Percentiles rank a stretch among this genome's conserved stretches.
phyloP scores from a whole-genome alignment of 2,329 filamentous ascomycete genomes.

The Botrytis tulipae region DNA sequence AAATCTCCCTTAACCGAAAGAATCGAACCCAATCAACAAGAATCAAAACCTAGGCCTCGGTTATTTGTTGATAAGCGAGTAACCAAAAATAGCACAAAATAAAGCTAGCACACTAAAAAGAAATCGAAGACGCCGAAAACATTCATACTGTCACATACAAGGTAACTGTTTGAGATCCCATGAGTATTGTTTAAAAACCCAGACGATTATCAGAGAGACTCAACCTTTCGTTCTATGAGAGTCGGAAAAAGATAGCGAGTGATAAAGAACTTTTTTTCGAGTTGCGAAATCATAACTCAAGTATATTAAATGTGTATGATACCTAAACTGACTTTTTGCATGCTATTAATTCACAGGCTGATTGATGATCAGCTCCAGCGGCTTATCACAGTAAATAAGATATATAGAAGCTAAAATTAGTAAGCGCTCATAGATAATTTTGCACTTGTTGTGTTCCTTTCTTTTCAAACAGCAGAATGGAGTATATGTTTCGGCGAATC shows the following conservation, averaged over 20 bases:
- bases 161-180: fast-evolving
- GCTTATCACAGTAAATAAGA: too few relatives aligned
- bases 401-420: too few relatives aligned
- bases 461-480: not conserved
- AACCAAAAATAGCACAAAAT: too few relatives aligned
- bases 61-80: not conserved
- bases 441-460: fast-evolving
- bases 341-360: not conserved
- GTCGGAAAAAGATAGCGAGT: not conserved
- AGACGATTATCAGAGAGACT: not conserved
- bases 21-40: fast-evolving
- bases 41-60: not conserved
- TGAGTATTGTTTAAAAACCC: fast-evolving
- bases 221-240: fast-evolving
- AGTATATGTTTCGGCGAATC: not conserved
- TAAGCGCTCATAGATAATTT: not conserved
- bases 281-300: fast-evolving
- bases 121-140: fast-evolving
- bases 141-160: fast-evolving
- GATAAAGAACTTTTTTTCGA: fast-evolving
- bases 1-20: not conserved
- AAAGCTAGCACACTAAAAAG: too few relatives aligned
- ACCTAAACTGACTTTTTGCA: too few relatives aligned
- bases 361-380: not conserved
- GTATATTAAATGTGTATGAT: not conserved